Base-by-base conservation (phyloP, 176 grass and related monocot genomes). In the Zoysia japonica region DNA sequence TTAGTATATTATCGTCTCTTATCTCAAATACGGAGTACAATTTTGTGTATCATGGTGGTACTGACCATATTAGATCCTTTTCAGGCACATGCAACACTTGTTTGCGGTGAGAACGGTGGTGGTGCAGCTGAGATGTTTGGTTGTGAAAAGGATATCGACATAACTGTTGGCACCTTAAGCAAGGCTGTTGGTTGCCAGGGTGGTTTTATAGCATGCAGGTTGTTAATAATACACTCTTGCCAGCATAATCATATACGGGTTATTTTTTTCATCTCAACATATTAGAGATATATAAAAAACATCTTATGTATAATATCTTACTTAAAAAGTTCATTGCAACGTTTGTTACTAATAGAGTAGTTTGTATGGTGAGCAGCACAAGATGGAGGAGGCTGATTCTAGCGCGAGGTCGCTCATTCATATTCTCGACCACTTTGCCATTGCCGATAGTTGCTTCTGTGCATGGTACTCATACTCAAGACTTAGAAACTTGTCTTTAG, bases 161-260 rank as follows among this genome's bases (percentile, higher is more conserved):
- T 97, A 70, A 78, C 87, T 82, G 83, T 97, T 61, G 91, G 91
- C 51, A 90, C 94, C 61, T 73, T 97, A 65, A 97, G 94, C 72
- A 97, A 97, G 54, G 94, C 87, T 43, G 87, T 61, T 37, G 91
- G 89, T 49, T 97, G 94, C 83, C 87, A 83, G 39, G 94, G 91
- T 78, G 91, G 94, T 88, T 94, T 97, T 70, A 84, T 97, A 67
- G 61, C 91, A 77, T 90, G 91, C 85, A 97, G 89, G 94, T 91
- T 0, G 28, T 28, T 28, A 28, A 28, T 28, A 91, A 64, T 52
- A 76, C 4, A 35, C 8, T 55, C 7, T 49, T 49, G 8, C 7
- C 47, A 49, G 47, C 47, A 49, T 49, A 49, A 49, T 49, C 5
- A 49, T 2, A 49, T 49, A 45, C 6, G 44, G 5, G 1, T 4